phyloP scores from a whole-genome alignment of 2,329 filamentous ascomycete genomes.

The Paramyrothecium roridum region DNA sequence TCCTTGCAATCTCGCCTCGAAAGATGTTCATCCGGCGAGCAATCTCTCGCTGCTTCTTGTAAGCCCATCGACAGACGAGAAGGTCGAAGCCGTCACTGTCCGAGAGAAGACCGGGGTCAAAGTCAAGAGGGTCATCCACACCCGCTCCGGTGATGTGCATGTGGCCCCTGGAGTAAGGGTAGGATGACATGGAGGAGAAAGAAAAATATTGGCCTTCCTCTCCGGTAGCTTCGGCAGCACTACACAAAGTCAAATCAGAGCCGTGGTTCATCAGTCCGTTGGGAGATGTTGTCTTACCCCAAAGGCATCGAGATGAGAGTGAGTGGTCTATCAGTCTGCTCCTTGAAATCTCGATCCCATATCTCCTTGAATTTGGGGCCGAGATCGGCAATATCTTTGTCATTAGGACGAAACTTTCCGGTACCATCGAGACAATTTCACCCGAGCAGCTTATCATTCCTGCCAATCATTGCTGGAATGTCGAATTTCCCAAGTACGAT shows the following conservation, averaged over 20 bases:
- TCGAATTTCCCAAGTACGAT: neutral
- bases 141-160: neutral
- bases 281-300: neutral
- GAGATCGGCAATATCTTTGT: neutral
- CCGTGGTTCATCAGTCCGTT: neutral
- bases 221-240: constrained; percentile 31
- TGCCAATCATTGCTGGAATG: constrained; percentile 17
- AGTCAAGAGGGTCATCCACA: neutral
- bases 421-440: neutral
- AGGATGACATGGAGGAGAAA: neutral
- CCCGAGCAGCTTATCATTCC: neutral
- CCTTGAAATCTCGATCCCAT: neutral
- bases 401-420: neutral
- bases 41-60: constrained; percentile 1
- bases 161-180: constrained; percentile 1
- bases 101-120: neutral
- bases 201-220: constrained; percentile 47
- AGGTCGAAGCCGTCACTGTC: neutral
- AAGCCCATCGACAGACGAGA: neutral
- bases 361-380: constrained; percentile 19
- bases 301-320: constrained; percentile 21
- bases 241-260: constrained; percentile 15
- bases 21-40: neutral
- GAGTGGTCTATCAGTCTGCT: constrained; percentile 15
- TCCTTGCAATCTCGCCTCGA: neutral